phyloP scores from a whole-genome alignment of 305 asterid genomes.

The Solanum hybrid region DNA sequence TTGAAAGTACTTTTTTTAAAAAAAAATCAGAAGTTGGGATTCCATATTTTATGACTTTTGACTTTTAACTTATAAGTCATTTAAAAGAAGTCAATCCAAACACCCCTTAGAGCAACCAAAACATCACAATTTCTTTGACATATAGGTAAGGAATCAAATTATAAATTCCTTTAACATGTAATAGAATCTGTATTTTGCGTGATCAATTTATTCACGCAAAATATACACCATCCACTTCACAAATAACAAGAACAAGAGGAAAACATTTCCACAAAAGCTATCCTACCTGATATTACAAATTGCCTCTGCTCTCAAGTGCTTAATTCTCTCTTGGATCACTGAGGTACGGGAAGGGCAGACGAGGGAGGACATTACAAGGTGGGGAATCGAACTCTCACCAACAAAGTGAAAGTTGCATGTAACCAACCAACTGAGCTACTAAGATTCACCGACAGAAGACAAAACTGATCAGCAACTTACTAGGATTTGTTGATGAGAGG shows the following conservation, averaged over 20 bases:
- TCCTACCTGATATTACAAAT: neutral
- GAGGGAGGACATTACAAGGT: neutral
- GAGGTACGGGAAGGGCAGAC: neutral
- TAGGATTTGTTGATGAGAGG: slow-evolving; percentile 44
- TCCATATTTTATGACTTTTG: neutral
- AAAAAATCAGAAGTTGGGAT: too few relatives aligned
- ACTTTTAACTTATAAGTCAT: neutral
- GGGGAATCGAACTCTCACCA: neutral
- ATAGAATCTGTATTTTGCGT: neutral
- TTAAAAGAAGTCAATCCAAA: neutral
- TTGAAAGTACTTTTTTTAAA: neutral
- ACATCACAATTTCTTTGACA: neutral
- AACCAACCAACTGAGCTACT: neutral
- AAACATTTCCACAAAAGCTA: neutral
- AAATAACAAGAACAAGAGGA: slow-evolving; percentile 2
- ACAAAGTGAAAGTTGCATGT: neutral
- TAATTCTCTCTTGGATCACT: slow-evolving; percentile 21
- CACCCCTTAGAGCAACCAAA: neutral
- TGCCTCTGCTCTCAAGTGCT: slow-evolving; percentile 13
- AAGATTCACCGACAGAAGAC: neutral
- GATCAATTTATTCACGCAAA: neutral
- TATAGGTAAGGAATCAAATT: neutral
- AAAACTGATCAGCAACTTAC: slow-evolving; percentile 20
- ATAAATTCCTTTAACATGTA: slow-evolving; percentile 3
- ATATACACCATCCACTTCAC: slow-evolving; percentile 14